Base-by-base conservation (phyloP, 495 filamentous ascomycete species). In the Letharia columbiana region DNA sequence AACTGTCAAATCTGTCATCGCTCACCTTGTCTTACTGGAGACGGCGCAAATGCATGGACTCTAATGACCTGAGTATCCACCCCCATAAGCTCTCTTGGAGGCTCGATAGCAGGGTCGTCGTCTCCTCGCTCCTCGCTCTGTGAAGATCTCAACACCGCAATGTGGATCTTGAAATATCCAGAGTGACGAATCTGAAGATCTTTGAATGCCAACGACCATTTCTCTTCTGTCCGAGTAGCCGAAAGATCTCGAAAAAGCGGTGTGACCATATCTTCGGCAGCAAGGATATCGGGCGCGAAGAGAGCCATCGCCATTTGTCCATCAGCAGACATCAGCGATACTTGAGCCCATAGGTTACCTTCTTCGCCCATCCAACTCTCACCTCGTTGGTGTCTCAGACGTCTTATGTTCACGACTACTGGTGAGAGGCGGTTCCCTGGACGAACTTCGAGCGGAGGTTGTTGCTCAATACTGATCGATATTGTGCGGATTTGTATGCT, bases 251-350 rank as follows among this genome's bases (percentile, higher is more conserved):
- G 60, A 23, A 58, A 11, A 33, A 62, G 18, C n/a, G 65, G 65
- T 18, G 52, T 60, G 28, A 67, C 47, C 5, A 62, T 37, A n/a
- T 60, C 60, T 18, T 41, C 23, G 8, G 37, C 65, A 58, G 31
- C 47, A n/a, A 61, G 49, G 7, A 63, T 65, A 52, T 65, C 50
- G 28, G 31, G 41, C 9, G 52, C 52, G 63, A 45, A 65, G 28
- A 58, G 63, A 37, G 63, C 60, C 60, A 62, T 67, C 23, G 65
- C 60, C 50, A 58, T 42, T 58, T 50, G 60, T 33, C 65, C 65
- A 28, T 63, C 65, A 17, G 60, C 52, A 23, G 59, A 62, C 18
- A 67, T 42, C 7, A 67, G 60, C 42, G 65, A 62, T 2, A 49
- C 65, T 31, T 65, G 65, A 62, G 45, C 60, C 60, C 65, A 67